Percentiles rank a stretch among this genome's conserved stretches.
These are phyloP conservation scores for Rubroboletus pulcherrimus DNA, from an alignment of 768 basidiomycete species.

Conservation along the genomic window DNA sequence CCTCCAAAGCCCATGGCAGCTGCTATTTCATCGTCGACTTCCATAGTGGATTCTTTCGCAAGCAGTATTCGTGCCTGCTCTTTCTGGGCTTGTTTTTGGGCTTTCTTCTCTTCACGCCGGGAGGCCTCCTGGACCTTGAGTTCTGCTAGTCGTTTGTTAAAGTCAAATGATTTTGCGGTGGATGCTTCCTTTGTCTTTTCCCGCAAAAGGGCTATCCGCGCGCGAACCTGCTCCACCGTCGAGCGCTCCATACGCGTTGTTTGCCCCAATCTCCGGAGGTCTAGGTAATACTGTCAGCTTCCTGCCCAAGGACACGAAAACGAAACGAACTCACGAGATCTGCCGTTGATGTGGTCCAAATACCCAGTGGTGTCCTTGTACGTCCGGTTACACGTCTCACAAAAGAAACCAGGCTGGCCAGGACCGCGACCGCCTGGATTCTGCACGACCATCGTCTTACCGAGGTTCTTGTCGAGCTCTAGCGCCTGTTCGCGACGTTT, in stretches of 20 bases:
- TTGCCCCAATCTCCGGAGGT: slow-evolving; percentile 92
- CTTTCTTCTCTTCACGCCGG: slow-evolving; percentile 68
- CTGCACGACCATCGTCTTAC: slow-evolving; percentile 93
- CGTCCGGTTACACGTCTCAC: slow-evolving; percentile 85
- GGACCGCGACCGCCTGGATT: slow-evolving; percentile 78
- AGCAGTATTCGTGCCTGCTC: slow-evolving; percentile 67
- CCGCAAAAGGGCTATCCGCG: slow-evolving; percentile 81
- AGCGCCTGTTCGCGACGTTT: slow-evolving; percentile 80
- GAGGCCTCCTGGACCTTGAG: slow-evolving; percentile 70
- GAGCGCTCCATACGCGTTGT: slow-evolving; percentile 89
- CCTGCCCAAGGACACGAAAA: neutral
- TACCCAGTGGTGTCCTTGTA: slow-evolving; percentile 95
- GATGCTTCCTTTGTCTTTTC: slow-evolving; percentile 84
- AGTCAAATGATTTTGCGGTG: slow-evolving; percentile 88
- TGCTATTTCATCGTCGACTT: slow-evolving; percentile 64
- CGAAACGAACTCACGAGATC: slow-evolving; percentile 66
- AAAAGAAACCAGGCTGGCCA: slow-evolving; percentile 91
- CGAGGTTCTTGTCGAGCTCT: slow-evolving; percentile 91
- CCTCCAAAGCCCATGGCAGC: slow-evolving; percentile 89
- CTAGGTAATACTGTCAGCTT: slow-evolving; percentile 39
- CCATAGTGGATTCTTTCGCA: slow-evolving; percentile 45
- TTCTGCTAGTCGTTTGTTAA: slow-evolving; percentile 82
- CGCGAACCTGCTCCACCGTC: slow-evolving; percentile 88
- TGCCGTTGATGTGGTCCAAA: slow-evolving; percentile 92
- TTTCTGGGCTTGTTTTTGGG: slow-evolving; percentile 74